These are phyloP conservation scores for Davidsoniella virescens DNA, from an alignment of 2,329 filamentous ascomycete species.

Conservation along the genomic window DNA sequence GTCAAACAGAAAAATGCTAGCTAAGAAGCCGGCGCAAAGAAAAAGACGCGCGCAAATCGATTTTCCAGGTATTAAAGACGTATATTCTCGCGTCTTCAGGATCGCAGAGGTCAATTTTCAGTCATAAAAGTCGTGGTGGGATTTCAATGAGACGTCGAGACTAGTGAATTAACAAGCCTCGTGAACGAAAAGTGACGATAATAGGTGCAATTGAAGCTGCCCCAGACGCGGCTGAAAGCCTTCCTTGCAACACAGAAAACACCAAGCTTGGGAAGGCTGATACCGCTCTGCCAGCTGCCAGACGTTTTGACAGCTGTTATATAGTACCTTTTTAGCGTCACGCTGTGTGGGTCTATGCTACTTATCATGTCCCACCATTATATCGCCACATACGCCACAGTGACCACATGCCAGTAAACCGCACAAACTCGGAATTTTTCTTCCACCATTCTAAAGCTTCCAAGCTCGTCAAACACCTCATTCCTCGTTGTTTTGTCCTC, in stretches of 20 bases:
- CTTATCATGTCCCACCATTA: not conserved
- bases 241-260: slow-evolving; percentile 3
- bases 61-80: too few species aligned
- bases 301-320: not conserved
- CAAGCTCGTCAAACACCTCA: too few species aligned
- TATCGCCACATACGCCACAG: slow-evolving; percentile 4
- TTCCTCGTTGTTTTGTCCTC: too few species aligned
- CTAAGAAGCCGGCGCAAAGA: not conserved
- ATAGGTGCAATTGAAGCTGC: not conserved
- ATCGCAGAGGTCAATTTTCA: not conserved
- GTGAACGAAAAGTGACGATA: too few species aligned
- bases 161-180: too few species aligned
- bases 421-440: not conserved
- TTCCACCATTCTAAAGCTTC: not conserved
- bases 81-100: too few species aligned
- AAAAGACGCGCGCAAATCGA: not conserved
- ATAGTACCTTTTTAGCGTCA: not conserved
- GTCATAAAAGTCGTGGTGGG: not conserved
- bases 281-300: not conserved
- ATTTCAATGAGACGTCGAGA: not conserved
- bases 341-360: not conserved
- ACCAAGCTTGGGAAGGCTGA: slow-evolving; percentile 3
- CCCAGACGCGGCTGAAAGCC: slow-evolving; percentile 17
- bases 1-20: not conserved
- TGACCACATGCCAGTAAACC: slow-evolving; percentile 1